Evolutionary conservation across 208 protist genomes (phyloP).

Genomic region (Strigomonas culicis): DNA sequence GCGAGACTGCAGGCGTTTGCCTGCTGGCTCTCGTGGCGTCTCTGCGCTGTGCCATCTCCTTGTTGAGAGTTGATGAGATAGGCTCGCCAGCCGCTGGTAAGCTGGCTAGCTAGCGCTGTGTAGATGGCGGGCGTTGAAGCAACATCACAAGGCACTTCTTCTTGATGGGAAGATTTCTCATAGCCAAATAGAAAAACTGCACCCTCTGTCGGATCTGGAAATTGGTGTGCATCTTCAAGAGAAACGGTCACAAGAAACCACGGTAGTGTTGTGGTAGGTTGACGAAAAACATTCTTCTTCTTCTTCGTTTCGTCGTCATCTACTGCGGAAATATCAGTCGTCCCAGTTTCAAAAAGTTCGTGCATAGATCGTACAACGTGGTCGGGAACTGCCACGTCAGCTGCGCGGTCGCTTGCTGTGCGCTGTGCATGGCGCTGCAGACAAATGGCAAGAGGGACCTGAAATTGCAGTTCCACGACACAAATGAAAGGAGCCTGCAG

Average conservation of each 20-base stretch:
- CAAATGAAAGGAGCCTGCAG: not conserved
- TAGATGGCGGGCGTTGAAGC: no score
- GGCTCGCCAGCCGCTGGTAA: not conserved
- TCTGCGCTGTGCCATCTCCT: not conserved
- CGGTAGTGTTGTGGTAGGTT: constrained; percentile 10
- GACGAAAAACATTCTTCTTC: not conserved
- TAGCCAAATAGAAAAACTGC: not conserved
- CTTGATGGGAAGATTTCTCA: no score
- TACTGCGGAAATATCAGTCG: not conserved
- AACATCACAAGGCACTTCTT: no score
- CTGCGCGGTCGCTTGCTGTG: not conserved
- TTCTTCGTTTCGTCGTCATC: not conserved
- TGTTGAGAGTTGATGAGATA: not conserved
- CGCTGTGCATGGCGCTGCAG: constrained; percentile 34
- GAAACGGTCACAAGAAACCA: constrained; percentile 17
- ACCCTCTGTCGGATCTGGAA: not conserved
- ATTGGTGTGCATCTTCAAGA: not conserved
- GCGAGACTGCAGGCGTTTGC: not conserved
- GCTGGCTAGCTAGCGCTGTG: not conserved
- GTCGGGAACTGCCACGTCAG: constrained; percentile 10
- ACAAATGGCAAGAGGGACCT: constrained; percentile 36
- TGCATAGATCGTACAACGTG: constrained; percentile 51
- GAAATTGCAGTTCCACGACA: constrained; percentile 48
- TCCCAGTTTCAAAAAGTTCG: constrained; percentile 40
- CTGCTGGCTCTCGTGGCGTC: not conserved